Percentiles rank a stretch among this genome's conserved stretches.
phyloP scores from a whole-genome alignment of 768 basidiomycete genomes.

The Rhizopogon rudus region DNA sequence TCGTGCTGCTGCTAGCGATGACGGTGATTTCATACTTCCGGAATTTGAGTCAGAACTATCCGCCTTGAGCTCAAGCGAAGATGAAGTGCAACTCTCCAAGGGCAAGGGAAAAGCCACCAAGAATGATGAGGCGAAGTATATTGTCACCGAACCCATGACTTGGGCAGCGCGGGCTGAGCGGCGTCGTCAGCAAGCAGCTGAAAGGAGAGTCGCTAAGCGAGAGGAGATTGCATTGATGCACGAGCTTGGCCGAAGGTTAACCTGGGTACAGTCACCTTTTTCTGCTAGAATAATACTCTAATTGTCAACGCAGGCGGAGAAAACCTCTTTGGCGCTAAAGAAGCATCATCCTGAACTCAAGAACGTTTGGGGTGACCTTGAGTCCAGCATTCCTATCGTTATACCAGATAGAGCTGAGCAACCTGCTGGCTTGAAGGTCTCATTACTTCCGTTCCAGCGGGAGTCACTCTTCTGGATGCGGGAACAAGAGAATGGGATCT shows the following conservation, averaged over 20 bases:
- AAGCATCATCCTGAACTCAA: constrained; percentile 75
- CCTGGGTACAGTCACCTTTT: constrained; percentile 44
- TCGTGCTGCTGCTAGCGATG: constrained; percentile 6
- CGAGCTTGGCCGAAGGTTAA: constrained; percentile 71
- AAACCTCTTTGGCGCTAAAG: constrained; percentile 53
- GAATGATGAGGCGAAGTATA: constrained; percentile 12
- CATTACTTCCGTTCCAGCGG: constrained; percentile 88
- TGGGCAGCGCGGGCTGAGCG: constrained; percentile 8
- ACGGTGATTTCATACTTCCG: constrained; percentile 6
- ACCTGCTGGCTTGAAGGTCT: constrained; percentile 78
- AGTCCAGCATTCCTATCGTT: constrained; percentile 53
- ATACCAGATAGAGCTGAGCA: constrained; percentile 71
- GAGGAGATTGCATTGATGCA: constrained; percentile 47
- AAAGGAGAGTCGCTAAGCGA: constrained; percentile 27
- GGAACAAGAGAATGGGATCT: constrained; percentile 81
- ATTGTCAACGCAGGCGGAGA: constrained; percentile 57
- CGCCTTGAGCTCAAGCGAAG: constrained; percentile 8
- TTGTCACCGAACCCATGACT: constrained; percentile 1
- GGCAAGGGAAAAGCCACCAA: constrained; percentile 28
- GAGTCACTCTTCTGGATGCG: constrained; percentile 97
- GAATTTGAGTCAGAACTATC: constrained; percentile 10
- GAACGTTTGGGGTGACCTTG: constrained; percentile 86
- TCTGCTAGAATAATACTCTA: constrained; percentile 8
- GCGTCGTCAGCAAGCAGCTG: constrained; percentile 15
- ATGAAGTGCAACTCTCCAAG: constrained; percentile 19